phyloP scores from a whole-genome alignment of 164 flowering plant genomes.

The Dillenia turbinata region DNA sequence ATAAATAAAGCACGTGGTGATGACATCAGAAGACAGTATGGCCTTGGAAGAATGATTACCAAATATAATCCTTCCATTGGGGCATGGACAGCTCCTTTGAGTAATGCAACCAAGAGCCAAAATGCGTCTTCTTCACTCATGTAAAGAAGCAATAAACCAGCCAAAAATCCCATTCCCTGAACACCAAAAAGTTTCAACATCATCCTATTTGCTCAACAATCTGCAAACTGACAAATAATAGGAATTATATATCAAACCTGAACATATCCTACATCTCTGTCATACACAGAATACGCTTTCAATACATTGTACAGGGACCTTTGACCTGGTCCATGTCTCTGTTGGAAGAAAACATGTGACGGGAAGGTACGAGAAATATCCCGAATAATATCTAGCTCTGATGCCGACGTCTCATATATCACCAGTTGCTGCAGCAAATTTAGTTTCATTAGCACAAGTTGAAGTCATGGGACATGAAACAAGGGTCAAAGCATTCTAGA shows the following conservation, averaged over 20 bases:
- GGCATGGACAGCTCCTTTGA: conserved; percentile 97
- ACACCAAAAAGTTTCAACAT: conserved; percentile 14
- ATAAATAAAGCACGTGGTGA: no score
- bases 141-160: conserved; percentile 93
- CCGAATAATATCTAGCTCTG: conserved; percentile 94
- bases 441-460: conserved; percentile 7
- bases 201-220: not conserved
- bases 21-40: not conserved
- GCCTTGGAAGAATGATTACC: conserved; percentile 34
- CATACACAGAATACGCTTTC: conserved; percentile 96
- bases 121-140: conserved; percentile 99
- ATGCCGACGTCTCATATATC: conserved; percentile 90
- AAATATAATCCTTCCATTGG: conserved; percentile 98
- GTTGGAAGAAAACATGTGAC: conserved; percentile 96
- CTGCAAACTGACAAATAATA: not conserved
- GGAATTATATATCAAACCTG: conserved; percentile 51
- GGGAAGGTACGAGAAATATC: conserved; percentile 99
- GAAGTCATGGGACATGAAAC: not conserved
- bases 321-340: conserved; percentile 99
- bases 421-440: conserved; percentile 82
- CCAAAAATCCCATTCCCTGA: conserved; percentile 99
- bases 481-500: no score
- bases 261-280: conserved; percentile 97
- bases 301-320: conserved; percentile 97
- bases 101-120: conserved; percentile 90